A percentile compares a stretch with the other conserved stretches of the same genome.
Conservation (phyloP, 768 basidiomycete species). For the Serendipita sp. region DNA sequence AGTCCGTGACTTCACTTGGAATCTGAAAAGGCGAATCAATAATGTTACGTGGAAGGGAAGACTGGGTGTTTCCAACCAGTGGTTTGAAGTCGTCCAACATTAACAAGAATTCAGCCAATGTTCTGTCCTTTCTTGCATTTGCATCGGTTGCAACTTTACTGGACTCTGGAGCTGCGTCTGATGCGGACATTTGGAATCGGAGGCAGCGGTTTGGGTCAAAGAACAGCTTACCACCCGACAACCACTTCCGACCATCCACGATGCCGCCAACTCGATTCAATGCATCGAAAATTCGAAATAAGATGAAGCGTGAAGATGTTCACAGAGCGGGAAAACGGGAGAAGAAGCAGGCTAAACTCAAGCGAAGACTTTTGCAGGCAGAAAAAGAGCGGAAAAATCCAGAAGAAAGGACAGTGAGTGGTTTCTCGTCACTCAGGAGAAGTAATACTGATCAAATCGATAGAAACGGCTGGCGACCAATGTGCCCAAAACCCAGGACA, state of each 20-base stretch:
- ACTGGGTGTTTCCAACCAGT: constrained; percentile 35
- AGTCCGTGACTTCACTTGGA: constrained; percentile 94
- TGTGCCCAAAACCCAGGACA: constrained; percentile 83
- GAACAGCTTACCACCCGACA: neutral
- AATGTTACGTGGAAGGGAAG: neutral
- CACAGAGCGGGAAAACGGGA: constrained; percentile 55
- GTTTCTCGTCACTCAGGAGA: neutral
- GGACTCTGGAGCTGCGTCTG: constrained; percentile 9
- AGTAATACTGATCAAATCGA: neutral
- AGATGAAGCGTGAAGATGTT: constrained; percentile 69
- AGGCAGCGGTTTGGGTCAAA: neutral
- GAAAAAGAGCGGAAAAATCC: constrained; percentile 66
- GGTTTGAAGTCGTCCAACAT: constrained; percentile 97
- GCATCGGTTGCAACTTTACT: constrained; percentile 14
- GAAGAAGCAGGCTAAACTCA: constrained; percentile 65
- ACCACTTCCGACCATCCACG: neutral
- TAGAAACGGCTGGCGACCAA: constrained; percentile 75
- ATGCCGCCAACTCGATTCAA: constrained; percentile 6
- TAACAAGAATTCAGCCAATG: constrained; percentile 80
- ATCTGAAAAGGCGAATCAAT: constrained; percentile 34
- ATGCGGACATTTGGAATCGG: neutral
- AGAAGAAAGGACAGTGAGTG: constrained; percentile 52
- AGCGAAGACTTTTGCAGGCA: constrained; percentile 58
- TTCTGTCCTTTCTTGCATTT: constrained; percentile 65
- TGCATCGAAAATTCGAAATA: constrained; percentile 52